phyloP scores from a whole-genome alignment of 2,329 filamentous ascomycete species.

The Penicillium psychrosexuale region DNA sequence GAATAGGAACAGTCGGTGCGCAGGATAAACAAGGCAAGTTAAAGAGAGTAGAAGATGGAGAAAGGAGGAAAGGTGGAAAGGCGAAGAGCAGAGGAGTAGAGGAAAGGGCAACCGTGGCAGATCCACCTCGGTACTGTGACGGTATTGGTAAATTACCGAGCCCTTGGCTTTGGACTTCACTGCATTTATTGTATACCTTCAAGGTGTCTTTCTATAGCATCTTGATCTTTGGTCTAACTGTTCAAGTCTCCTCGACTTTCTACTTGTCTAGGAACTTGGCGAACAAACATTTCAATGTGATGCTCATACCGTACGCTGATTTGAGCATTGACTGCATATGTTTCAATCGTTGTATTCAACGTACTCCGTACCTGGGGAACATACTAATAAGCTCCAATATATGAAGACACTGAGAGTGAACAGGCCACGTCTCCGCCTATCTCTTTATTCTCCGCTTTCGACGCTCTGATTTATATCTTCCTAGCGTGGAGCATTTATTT shows the following conservation, averaged over 20 bases:
- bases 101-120: conserved; percentile 22
- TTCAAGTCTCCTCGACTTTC: too few relatives aligned
- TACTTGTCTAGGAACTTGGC: neutral
- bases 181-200: neutral
- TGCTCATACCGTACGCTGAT: neutral
- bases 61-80: conserved; percentile 15
- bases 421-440: conserved; percentile 27
- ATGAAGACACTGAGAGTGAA: conserved; percentile 9
- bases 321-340: neutral
- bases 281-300: neutral
- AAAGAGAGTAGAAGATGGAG: conserved; percentile 14
- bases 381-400: neutral
- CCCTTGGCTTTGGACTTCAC: neutral
- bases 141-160: conserved; percentile 12
- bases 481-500: conserved; percentile 1
- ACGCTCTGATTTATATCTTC: conserved; percentile 10
- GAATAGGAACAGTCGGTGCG: conserved; percentile 8
- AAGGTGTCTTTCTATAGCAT: too few relatives aligned
- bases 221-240: too few relatives aligned
- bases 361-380: neutral
- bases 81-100: conserved; percentile 8
- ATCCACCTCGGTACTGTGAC: conserved; percentile 13
- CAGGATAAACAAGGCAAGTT: conserved; percentile 5
- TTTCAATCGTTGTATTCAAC: neutral
- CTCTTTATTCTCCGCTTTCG: conserved; percentile 4